Conservation (phyloP, 345 rosid genomes). For the Camelina sativa region DNA sequence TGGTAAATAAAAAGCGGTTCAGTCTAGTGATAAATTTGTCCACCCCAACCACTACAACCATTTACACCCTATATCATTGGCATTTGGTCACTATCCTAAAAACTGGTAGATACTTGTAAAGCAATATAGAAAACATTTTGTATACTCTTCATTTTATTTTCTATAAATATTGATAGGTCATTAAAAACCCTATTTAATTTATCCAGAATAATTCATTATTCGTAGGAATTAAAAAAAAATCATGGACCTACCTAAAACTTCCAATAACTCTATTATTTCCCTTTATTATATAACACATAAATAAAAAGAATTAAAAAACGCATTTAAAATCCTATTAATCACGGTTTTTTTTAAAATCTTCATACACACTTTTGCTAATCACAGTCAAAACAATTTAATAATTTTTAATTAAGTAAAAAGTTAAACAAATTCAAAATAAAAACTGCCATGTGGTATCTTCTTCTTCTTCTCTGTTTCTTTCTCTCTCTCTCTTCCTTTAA, state of each 20-base stretch:
- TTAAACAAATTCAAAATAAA: constrained; percentile 31
- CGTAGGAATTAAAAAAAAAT: not conserved
- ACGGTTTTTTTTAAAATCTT: not conserved
- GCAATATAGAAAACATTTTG: not conserved
- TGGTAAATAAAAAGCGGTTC: too few species aligned
- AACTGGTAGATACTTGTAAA: not conserved
- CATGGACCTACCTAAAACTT: not conserved
- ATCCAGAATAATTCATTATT: constrained; percentile 3
- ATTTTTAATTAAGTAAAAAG: not conserved
- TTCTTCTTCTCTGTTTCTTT: constrained; percentile 3
- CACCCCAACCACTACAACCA: too few species aligned
- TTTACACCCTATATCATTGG: too few species aligned
- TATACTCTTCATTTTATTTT: not conserved
- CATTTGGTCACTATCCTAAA: not conserved
- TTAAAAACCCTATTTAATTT: too few species aligned
- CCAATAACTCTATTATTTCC: not conserved
- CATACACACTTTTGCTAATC: constrained; percentile 5
- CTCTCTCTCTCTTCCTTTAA: constrained; percentile 40
- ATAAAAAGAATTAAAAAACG: constrained; percentile 1
- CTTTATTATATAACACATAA: not conserved
- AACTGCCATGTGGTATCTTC: constrained; percentile 38
- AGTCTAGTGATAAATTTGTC: too few species aligned
- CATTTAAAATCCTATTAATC: not conserved
- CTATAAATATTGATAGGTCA: not conserved
- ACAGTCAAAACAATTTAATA: constrained; percentile 31